Base-by-base conservation (phyloP, 2,329 filamentous ascomycete genomes). In the Zymoseptoria crescenta region DNA sequence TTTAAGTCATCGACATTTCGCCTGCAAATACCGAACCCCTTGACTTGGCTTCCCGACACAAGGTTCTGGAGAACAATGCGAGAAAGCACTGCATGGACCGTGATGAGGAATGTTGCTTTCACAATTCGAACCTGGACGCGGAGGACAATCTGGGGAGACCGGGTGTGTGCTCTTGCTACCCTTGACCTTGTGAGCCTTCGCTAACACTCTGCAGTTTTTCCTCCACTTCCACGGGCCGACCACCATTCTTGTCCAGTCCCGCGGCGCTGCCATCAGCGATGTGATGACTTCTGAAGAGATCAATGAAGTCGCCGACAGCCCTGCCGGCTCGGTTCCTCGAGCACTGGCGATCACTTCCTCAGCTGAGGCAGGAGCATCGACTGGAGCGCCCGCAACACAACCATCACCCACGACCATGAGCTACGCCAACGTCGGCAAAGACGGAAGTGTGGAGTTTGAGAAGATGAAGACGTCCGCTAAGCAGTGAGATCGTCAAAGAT, bases 81-180 rank as follows among this genome's bases (percentile, higher is more conserved):
- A 58, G 81, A 85, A 62, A 89, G 89, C 3, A 77, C 82, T 13
- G 83, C 84, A 3, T 97, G 91, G 85, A 88, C 87, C 69, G 78
- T 82, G 8, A 64, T 91, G 1, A 81, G 86, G 49, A 80, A 81
- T n/a, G 70, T 84, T 29, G 74, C 88, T 7, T 89, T 88, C 74
- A 83, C 77, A 45, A 65, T 95, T 20, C 84, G 91, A 61, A 96
- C 91, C 0, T 86, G 87, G 76, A 80, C 87, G 49, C 83, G 92
- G 61, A 83, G 89, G 69, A 89, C 89, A 1, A 88, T 99, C 58
- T 97, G 91, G 90, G 94, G 94, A 21, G 94, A 99, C 72, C 79
- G 93, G 62, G 83, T 86, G 76, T 67, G 78, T 67, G 10, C 52
- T 29, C 19, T 30, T 48, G 13, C n/a, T 3, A 13, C 48, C 24